Evolutionary conservation across 257 asterid genomes (phyloP).

Genomic region (Nicotiana undulata): DNA sequence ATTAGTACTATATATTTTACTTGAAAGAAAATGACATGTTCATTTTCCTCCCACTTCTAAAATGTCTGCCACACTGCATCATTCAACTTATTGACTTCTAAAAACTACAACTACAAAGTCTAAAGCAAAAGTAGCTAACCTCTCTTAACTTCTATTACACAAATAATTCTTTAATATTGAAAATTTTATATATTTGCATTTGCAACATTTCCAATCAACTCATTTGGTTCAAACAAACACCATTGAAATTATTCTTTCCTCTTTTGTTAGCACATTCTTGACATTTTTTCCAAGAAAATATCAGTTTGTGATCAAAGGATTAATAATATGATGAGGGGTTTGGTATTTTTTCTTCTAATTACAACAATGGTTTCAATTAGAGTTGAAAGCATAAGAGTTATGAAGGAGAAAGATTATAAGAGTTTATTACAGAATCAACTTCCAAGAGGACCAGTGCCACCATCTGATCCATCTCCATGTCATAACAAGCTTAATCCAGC

Average conservation of each 20-base stretch:
- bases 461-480: constrained; percentile 57
- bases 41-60: constrained; percentile 14
- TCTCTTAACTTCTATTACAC: background rate
- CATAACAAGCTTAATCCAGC: constrained; percentile 40
- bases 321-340: constrained; percentile 2
- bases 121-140: background rate
- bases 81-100: constrained; percentile 11
- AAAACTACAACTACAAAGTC: constrained; percentile 19
- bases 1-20: background rate
- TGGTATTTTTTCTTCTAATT: constrained; percentile 16
- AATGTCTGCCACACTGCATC: constrained; percentile 25
- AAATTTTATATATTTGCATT: background rate
- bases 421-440: constrained; percentile 29
- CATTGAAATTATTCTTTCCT: background rate
- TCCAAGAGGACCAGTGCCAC: constrained; percentile 66
- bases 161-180: background rate
- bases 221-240: background rate
- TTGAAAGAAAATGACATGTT: background rate
- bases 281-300: background rate
- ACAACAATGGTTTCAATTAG: constrained; percentile 12
- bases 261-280: background rate
- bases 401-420: constrained; percentile 10
- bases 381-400: constrained; percentile 28
- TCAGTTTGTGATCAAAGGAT: background rate
- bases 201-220: background rate